Conservation (phyloP, 257 asterid species). For the Paulownia fortunei region DNA sequence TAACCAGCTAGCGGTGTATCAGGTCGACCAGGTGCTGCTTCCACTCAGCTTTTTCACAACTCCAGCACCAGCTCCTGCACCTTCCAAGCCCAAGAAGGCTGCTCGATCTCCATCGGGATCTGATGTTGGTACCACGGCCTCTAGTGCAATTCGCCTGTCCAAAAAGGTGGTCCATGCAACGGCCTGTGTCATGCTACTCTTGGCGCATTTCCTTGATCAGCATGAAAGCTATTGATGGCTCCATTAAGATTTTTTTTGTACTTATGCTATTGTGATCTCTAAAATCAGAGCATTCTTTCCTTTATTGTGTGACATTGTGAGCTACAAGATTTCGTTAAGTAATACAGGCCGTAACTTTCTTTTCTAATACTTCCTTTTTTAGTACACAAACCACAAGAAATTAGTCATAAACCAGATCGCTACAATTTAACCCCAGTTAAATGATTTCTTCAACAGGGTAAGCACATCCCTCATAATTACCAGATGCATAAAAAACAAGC, state of each 20-base stretch:
- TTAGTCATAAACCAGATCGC: background rate
- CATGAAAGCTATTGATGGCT: background rate
- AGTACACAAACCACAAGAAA: background rate
- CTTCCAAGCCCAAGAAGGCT: constrained; percentile 39
- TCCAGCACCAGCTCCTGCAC: constrained; percentile 63
- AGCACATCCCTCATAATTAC: background rate
- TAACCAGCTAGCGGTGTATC: constrained; percentile 56
- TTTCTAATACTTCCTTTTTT: background rate
- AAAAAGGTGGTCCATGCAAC: constrained; percentile 20
- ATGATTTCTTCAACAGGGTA: background rate
- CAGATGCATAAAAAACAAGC: background rate
- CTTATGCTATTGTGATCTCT: constrained; percentile 1
- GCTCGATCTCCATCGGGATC: constrained; percentile 31
- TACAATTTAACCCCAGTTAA: background rate
- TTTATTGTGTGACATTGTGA: background rate
- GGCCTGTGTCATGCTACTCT: constrained; percentile 6
- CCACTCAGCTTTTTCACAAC: constrained; percentile 52
- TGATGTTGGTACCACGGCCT: constrained; percentile 32
- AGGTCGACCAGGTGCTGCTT: constrained; percentile 63
- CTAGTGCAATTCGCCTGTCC: constrained; percentile 31
- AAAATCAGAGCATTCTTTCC: constrained; percentile 24
- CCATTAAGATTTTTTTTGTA: constrained; percentile 7
- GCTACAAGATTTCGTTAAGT: background rate
- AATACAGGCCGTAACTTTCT: background rate
- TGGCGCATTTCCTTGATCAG: constrained; percentile 26